A percentile compares a stretch with the other conserved stretches of the same genome.
Conservation (phyloP, 306 rosid species). For the Vigna mungo region DNA sequence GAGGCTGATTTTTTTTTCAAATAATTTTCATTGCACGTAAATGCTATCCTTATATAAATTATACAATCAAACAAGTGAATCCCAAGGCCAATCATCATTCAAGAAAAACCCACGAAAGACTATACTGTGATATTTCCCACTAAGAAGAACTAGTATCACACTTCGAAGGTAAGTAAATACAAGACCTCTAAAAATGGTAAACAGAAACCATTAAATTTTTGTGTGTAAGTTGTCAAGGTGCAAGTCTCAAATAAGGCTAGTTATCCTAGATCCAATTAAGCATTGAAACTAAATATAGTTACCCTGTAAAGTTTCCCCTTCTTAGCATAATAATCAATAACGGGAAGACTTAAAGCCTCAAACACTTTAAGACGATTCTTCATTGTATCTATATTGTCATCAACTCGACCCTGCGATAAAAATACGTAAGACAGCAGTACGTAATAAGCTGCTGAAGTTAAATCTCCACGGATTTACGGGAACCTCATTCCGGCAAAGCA, state of each 20-base stretch:
- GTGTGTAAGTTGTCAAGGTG: background rate
- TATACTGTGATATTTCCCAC: slow-evolving; percentile 32
- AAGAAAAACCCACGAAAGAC: slow-evolving; percentile 30
- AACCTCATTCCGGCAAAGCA: slow-evolving; percentile 94
- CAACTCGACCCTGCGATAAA: slow-evolving; percentile 85
- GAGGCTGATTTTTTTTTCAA: slow-evolving; percentile 3
- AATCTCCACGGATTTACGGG: slow-evolving; percentile 40
- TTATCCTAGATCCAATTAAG: slow-evolving; percentile 30
- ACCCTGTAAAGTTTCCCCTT: slow-evolving; percentile 89
- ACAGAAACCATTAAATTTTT: slow-evolving; percentile 14
- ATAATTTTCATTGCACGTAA: background rate
- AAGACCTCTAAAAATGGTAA: slow-evolving; percentile 20
- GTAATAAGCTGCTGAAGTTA: slow-evolving; percentile 11
- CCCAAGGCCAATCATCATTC: background rate
- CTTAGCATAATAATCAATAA: slow-evolving; percentile 70
- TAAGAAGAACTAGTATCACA: slow-evolving; percentile 29
- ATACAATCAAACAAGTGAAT: slow-evolving; percentile 17
- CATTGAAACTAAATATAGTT: slow-evolving; percentile 36
- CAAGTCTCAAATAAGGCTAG: background rate
- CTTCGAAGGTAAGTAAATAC: slow-evolving; percentile 16
- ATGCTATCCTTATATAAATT: background rate
- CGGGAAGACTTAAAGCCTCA: slow-evolving; percentile 77
- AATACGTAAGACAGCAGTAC: slow-evolving; percentile 38
- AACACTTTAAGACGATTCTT: slow-evolving; percentile 87
- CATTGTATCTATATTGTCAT: slow-evolving; percentile 90